phyloP scores from a whole-genome alignment of 805 yeast genomes.

The Kazachstania kunashirensis region DNA sequence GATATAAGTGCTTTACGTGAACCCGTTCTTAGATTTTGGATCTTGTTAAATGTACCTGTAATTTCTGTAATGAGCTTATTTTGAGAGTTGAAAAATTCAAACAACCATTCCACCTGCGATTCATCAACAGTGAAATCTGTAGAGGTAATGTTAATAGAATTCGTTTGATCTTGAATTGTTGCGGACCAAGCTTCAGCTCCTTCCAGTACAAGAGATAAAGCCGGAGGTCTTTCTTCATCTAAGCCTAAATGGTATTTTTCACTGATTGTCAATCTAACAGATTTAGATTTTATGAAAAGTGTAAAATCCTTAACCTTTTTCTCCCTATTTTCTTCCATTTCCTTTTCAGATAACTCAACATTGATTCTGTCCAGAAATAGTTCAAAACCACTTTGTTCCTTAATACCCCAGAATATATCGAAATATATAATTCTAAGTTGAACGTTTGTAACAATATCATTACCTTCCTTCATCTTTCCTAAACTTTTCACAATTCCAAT shows the following conservation, averaged over 20 bases:
- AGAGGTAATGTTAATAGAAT: slow-evolving; percentile 25
- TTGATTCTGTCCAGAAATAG: slow-evolving; percentile 16
- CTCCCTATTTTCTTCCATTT: slow-evolving; percentile 13
- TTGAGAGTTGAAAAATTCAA: slow-evolving; percentile 13
- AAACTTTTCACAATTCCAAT: slow-evolving; percentile 43
- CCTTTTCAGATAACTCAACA: slow-evolving; percentile 15
- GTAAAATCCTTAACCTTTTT: slow-evolving; percentile 10
- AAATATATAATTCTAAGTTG: slow-evolving; percentile 13
- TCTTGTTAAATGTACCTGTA: slow-evolving; percentile 4
- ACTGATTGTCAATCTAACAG: slow-evolving; percentile 15
- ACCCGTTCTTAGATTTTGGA: slow-evolving; percentile 7
- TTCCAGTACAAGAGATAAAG: slow-evolving; percentile 20
- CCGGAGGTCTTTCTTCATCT: slow-evolving; percentile 19
- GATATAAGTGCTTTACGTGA: slow-evolving; percentile 33
- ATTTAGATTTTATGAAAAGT: slow-evolving; percentile 11
- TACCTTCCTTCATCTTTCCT: slow-evolving; percentile 22
- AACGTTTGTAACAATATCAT: slow-evolving; percentile 8
- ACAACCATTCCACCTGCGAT: slow-evolving; percentile 31
- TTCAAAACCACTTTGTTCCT: slow-evolving; percentile 13
- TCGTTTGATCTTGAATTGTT: slow-evolving; percentile 10
- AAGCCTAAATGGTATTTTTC: slow-evolving; percentile 5
- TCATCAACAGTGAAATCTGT: slow-evolving; percentile 27
- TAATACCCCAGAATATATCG: slow-evolving; percentile 18
- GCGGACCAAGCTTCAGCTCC: slow-evolving; percentile 26
- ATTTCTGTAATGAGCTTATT: slow-evolving; percentile 7